phyloP scores from a whole-genome alignment of 2,329 filamentous ascomycete genomes.

The Ceratocystiopsis brevicomis region DNA sequence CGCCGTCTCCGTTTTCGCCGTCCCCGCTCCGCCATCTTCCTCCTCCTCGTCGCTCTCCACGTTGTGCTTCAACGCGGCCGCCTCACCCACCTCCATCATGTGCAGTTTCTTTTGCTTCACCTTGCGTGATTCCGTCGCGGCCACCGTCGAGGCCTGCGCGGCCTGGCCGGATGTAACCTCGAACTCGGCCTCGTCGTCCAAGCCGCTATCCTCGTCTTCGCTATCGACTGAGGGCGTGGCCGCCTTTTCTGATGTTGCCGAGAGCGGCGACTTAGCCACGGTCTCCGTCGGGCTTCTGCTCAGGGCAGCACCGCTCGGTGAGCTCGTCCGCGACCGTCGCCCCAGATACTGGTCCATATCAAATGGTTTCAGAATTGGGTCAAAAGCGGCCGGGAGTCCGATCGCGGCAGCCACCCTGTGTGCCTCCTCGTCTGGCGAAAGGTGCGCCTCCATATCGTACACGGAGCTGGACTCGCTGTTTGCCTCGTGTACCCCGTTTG shows the following conservation, averaged over 20 bases:
- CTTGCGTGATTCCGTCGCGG: slow-evolving; percentile 24
- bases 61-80: slow-evolving; percentile 24
- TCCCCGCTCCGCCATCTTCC: slow-evolving; percentile 11
- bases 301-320: no score
- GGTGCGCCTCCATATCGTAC: slow-evolving; percentile 34
- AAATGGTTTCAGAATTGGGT: slow-evolving; percentile 40
- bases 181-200: slow-evolving; percentile 24
- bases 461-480: slow-evolving; percentile 32
- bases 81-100: slow-evolving; percentile 41
- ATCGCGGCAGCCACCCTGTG: slow-evolving; percentile 45
- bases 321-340: slow-evolving; percentile 5
- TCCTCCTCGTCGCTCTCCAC: slow-evolving; percentile 12
- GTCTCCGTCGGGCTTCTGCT: not conserved
- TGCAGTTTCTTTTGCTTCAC: slow-evolving; percentile 35
- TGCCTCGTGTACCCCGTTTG: slow-evolving; percentile 35
- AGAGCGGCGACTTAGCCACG: no score
- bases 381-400: slow-evolving; percentile 41
- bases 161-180: slow-evolving; percentile 22
- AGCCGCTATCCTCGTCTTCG: slow-evolving; percentile 27
- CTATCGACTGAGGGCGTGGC: slow-evolving; percentile 11
- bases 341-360: slow-evolving; percentile 13
- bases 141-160: slow-evolving; percentile 21
- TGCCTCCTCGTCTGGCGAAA: slow-evolving; percentile 42
- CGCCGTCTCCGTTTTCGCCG: no score
- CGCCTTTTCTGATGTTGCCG: no score